These are phyloP conservation scores for Phylloporus sp. DNA, from an alignment of 768 basidiomycete genomes.

Conservation along the genomic window DNA sequence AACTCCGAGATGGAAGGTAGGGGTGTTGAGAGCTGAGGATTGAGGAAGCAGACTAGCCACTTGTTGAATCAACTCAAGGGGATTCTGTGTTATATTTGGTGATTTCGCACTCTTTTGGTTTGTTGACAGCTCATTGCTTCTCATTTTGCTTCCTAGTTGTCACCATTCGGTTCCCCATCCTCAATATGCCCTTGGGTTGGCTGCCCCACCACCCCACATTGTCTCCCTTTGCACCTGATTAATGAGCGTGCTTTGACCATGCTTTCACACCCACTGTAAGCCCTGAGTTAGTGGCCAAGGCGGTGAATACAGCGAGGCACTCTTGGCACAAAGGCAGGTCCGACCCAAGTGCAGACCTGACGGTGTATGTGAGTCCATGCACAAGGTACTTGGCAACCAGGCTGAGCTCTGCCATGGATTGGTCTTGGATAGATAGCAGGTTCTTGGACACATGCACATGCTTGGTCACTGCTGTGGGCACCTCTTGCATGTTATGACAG, in stretches of 20 bases:
- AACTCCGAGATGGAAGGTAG: too few relatives aligned
- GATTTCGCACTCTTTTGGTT: too few relatives aligned
- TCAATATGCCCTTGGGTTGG: conserved; percentile 49
- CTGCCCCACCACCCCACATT: conserved; percentile 55
- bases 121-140: too few relatives aligned
- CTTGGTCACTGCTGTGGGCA: conserved; percentile 35
- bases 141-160: too few relatives aligned
- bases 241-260: conserved; percentile 64
- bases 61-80: too few relatives aligned
- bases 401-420: conserved; percentile 13
- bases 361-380: conserved; percentile 54
- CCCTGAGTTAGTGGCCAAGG: conserved; percentile 43
- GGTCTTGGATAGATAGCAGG: conserved; percentile 10
- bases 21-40: too few relatives aligned
- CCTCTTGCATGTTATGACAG: conserved; percentile 45
- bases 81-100: too few relatives aligned
- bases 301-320: conserved; percentile 51
- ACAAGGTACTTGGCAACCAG: conserved; percentile 44
- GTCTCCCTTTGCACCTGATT: conserved; percentile 43
- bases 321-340: conserved; percentile 45
- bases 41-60: too few relatives aligned
- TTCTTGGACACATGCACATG: conserved; percentile 34
- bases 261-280: conserved; percentile 59
- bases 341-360: conserved; percentile 54
- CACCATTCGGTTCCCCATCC: too few relatives aligned